Conservation (phyloP, 1,284 basidiomycete species). For the Ganoderma boninense region DNA sequence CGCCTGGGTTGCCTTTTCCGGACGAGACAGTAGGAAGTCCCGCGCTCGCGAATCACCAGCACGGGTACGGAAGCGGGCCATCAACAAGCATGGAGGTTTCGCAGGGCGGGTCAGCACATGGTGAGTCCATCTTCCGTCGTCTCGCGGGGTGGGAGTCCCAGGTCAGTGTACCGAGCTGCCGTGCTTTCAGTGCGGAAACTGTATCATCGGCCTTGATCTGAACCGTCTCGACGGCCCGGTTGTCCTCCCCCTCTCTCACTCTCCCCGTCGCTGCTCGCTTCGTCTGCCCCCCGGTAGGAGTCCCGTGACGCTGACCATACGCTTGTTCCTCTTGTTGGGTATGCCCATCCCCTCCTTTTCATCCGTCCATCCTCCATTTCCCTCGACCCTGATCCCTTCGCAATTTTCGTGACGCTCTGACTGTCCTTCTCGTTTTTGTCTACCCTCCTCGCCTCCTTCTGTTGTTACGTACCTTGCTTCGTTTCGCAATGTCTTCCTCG, state of each 20-base stretch:
- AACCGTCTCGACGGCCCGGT: conserved; percentile 45
- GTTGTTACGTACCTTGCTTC: conserved; percentile 36
- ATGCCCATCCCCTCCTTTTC: background rate
- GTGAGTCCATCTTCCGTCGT: conserved; percentile 67
- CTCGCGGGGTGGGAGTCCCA: conserved; percentile 73
- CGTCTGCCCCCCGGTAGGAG: conserved; percentile 43
- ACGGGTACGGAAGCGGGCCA: conserved; percentile 35
- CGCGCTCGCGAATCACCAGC: conserved; percentile 30
- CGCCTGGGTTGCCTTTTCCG: conserved; percentile 65
- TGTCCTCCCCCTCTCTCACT: conserved; percentile 34
- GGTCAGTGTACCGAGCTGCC: conserved; percentile 80
- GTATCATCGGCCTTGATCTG: conserved; percentile 68
- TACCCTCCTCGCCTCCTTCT: background rate
- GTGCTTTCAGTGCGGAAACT: conserved; percentile 86
- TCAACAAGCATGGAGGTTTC: conserved; percentile 40
- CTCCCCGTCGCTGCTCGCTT: conserved; percentile 41
- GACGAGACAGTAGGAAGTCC: conserved; percentile 46
- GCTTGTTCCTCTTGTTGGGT: conserved; percentile 38
- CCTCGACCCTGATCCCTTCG: background rate
- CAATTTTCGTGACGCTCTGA: background rate
- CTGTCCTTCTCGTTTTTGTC: background rate
- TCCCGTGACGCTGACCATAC: conserved; percentile 44
- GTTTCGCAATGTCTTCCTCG: conserved; percentile 40
- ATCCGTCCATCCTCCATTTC: background rate
- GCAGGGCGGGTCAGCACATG: conserved; percentile 55